Evolutionary conservation across 768 basidiomycete species (phyloP).

Genomic region (Kwoniella dejecticola): DNA sequence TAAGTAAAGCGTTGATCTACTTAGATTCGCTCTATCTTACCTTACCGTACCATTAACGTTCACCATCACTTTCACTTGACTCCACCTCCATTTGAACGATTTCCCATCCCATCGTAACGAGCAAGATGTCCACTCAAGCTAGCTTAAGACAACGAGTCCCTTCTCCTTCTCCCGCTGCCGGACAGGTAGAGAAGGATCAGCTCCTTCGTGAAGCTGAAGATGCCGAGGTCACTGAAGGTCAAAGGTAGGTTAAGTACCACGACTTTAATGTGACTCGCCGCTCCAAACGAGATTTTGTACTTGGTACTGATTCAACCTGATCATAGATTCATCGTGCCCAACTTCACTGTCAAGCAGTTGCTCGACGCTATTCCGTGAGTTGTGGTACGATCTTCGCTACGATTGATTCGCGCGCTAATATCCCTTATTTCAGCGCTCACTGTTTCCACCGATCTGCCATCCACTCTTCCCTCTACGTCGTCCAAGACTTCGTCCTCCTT

Average conservation of each 20-base stretch:
- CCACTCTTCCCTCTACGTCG: constrained; percentile 72
- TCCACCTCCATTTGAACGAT: not conserved
- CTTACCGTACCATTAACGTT: too few relatives aligned
- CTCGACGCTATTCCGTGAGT: constrained; percentile 72
- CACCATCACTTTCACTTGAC: not conserved
- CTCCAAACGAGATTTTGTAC: not conserved
- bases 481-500: constrained; percentile 76
- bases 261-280: constrained; percentile 1
- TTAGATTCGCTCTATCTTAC: not conserved
- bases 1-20: not conserved
- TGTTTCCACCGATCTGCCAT: constrained; percentile 89
- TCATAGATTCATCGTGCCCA: constrained; percentile 65
- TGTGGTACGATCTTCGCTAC: not conserved
- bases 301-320: not conserved
- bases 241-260: constrained; percentile 37
- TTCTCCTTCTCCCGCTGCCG: constrained; percentile 33
- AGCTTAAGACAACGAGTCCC: constrained; percentile 28
- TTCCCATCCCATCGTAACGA: not conserved
- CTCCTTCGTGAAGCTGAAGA: constrained; percentile 45
- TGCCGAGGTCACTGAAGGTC: constrained; percentile 44
- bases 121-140: constrained; percentile 23
- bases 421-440: constrained; percentile 60
- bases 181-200: constrained; percentile 39
- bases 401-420: not conserved
- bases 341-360: constrained; percentile 84